Evolutionary conservation across 495 filamentous ascomycete genomes (phyloP), one percentile per base, ranked within the genome.

Genomic region (Penicillium manginii): DNA sequence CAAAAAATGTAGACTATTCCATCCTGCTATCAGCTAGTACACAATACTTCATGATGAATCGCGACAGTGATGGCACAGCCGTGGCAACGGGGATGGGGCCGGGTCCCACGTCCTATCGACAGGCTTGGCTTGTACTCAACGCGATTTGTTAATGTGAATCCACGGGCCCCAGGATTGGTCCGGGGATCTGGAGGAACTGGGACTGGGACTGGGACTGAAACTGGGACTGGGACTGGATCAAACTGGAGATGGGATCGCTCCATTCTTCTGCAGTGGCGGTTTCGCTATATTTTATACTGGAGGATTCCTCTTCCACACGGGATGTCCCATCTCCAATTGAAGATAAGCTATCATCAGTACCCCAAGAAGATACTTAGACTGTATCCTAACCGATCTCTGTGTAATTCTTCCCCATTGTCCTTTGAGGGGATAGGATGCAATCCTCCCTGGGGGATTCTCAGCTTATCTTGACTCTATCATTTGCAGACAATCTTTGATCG

Each of bases 401-500:
- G 26, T 29, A 29, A 29, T 29, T 29, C 26, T 29, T 8, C 26
- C 26, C 35, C 35, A 37, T 5, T 37, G 35, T 11, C 35, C 26
- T 29, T 29, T 29, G 26, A 29, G n/a, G n/a, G n/a, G n/a, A n/a
- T 8, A 8, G 26, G 26, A 8, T 29, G 26, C 9, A 42, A 10
- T 22, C 17, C 31, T n/a, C 10, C 40, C 19, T n/a, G n/a, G n/a
- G n/a, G n/a, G n/a, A n/a, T n/a, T n/a, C n/a, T n/a, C n/a, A 22
- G 18, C 43, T 23, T 35, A 49, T 37, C 35, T 14, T 11, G 14
- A 14, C 45, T 29, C 26, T 50, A 60, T 60, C 33, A 29, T 35
- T 29, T 32, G 40, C 52, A 31, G 40, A 47, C 58, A 60, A 60
- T 60, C 46, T 58, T 48, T 43, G 29, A 2, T 4, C 42, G 32